These are phyloP conservation scores for Pythium aquatile DNA, from an alignment of 352 stramenopile genomes.

Conservation along the genomic window DNA sequence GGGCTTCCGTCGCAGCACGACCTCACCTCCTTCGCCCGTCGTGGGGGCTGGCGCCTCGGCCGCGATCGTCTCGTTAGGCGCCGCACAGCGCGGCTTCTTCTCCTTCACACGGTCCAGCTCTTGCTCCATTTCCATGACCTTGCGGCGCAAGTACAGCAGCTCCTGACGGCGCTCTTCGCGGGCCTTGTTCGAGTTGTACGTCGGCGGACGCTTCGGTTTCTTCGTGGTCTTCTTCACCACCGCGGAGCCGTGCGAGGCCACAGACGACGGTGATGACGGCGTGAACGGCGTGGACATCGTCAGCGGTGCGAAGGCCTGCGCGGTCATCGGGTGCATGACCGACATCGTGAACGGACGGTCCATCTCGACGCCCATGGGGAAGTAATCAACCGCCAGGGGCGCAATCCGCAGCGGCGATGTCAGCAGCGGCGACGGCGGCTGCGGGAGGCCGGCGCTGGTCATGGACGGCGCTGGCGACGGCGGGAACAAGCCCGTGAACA, in stretches of 20 bases:
- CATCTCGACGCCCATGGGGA: constrained; percentile 21
- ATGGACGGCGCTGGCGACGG: neutral
- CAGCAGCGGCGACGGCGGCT: neutral
- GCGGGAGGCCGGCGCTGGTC: neutral
- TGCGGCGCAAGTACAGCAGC: constrained; percentile 24
- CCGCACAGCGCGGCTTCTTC: constrained; percentile 6
- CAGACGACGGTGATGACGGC: constrained; percentile 7
- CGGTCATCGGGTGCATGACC: constrained; percentile 15
- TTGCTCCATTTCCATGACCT: constrained; percentile 26
- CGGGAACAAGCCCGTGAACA: constrained; percentile 16
- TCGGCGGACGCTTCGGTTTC: constrained; percentile 24
- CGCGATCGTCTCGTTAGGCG: neutral
- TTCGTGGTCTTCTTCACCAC: constrained; percentile 16
- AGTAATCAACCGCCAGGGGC: constrained; percentile 25
- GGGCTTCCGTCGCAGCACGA: neutral
- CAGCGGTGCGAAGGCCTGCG: constrained; percentile 16
- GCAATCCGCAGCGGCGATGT: constrained; percentile 19
- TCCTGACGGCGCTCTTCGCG: constrained; percentile 28
- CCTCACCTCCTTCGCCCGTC: constrained; percentile 1
- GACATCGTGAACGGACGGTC: constrained; percentile 14
- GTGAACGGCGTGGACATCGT: neutral
- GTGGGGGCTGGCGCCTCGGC: neutral
- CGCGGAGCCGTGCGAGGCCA: neutral
- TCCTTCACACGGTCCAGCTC: constrained; percentile 20
- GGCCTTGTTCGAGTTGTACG: constrained; percentile 32